phyloP scores from a whole-genome alignment of 2,329 filamentous ascomycete species.

The Hypoxylon sp. region DNA sequence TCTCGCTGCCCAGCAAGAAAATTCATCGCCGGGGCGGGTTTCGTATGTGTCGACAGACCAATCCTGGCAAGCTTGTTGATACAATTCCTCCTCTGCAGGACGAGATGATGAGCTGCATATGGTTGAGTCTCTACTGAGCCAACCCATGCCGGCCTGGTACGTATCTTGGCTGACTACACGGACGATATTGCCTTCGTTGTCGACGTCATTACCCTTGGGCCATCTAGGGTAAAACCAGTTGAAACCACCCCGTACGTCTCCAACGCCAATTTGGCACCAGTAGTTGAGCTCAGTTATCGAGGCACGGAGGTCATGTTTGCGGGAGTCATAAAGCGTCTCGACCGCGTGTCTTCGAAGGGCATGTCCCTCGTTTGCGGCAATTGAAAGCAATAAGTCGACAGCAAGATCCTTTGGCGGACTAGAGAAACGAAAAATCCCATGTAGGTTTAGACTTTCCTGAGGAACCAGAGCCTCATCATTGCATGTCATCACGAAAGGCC shows the following conservation, averaged over 20 bases:
- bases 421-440: constrained; percentile 85
- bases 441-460: constrained; percentile 78
- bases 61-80: constrained; percentile 75
- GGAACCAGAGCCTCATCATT: constrained; percentile 91
- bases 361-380: constrained; percentile 93
- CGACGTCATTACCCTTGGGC: constrained; percentile 79
- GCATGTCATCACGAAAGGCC: constrained; percentile 95
- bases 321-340: constrained; percentile 77
- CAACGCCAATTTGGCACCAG: constrained; percentile 97
- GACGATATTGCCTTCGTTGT: constrained; percentile 76
- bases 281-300: constrained; percentile 89
- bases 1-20: constrained; percentile 56
- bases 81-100: constrained; percentile 72
- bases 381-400: constrained; percentile 83
- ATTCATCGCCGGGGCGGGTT: constrained; percentile 63
- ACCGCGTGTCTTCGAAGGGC: constrained; percentile 78
- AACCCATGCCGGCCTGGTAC: constrained; percentile 83
- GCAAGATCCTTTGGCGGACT: constrained; percentile 77
- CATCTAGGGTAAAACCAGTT: constrained; percentile 90
- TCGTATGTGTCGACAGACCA: constrained; percentile 77
- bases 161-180: constrained; percentile 87
- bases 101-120: constrained; percentile 56
- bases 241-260: constrained; percentile 87
- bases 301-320: constrained; percentile 81
- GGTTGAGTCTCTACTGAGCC: constrained; percentile 75